These are phyloP conservation scores for Trichomonascaceae sp. DNA, from an alignment of 1,139 yeast species.

Conservation along the genomic window DNA sequence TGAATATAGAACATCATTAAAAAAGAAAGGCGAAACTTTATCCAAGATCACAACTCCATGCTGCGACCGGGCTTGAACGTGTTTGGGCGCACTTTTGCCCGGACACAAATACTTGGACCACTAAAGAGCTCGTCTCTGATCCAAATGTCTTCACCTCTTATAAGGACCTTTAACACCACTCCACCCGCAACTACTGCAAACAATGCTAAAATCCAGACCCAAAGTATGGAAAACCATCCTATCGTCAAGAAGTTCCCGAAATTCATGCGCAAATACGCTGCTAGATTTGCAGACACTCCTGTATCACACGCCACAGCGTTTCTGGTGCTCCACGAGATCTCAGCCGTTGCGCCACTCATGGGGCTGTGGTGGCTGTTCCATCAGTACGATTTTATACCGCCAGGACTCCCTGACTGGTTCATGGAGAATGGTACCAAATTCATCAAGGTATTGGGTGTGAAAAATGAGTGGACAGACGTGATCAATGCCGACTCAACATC, in stretches of 20 bases:
- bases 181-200: too few species aligned
- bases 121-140: too few species aligned
- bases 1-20: too few species aligned
- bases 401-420: slow-evolving; percentile 54
- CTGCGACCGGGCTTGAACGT: too few species aligned
- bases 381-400: slow-evolving; percentile 34
- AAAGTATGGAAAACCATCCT: slow-evolving; percentile 5
- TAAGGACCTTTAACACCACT: too few species aligned
- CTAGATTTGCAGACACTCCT: slow-evolving; percentile 44
- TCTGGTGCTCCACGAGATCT: slow-evolving; percentile 66
- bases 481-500: slow-evolving; percentile 39
- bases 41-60: too few species aligned
- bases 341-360: slow-evolving; percentile 71
- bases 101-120: too few species aligned
- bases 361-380: slow-evolving; percentile 67
- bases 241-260: slow-evolving; percentile 27
- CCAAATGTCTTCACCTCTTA: too few species aligned
- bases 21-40: too few species aligned
- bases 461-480: slow-evolving; percentile 22
- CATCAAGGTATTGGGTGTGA: slow-evolving; percentile 33
- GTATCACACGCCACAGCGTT: slow-evolving; percentile 62
- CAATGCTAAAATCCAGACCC: too few species aligned
- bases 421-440: slow-evolving; percentile 48
- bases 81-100: too few species aligned
- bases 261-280: slow-evolving; percentile 38